phyloP scores from a whole-genome alignment of 768 basidiomycete species.

The Punctularia strigosozonata region DNA sequence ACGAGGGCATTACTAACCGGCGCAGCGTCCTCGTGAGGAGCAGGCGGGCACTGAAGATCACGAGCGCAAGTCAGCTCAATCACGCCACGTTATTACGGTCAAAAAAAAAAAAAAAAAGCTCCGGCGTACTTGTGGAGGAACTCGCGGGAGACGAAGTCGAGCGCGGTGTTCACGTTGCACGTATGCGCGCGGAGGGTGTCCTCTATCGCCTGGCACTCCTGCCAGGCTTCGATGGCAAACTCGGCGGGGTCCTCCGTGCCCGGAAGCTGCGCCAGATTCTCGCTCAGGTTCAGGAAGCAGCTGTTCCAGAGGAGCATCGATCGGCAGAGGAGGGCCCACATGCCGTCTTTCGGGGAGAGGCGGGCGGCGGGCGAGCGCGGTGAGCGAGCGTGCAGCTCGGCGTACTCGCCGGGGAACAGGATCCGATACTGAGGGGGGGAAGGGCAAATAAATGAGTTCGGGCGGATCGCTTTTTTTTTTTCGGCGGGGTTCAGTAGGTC shows the following conservation, averaged over 20 bases:
- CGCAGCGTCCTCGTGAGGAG: conserved; percentile 51
- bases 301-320: conserved; percentile 76
- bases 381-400: conserved; percentile 32
- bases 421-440: conserved; percentile 35
- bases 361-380: conserved; percentile 33
- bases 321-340: conserved; percentile 77
- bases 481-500: conserved; percentile 1
- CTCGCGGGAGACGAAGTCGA: conserved; percentile 58
- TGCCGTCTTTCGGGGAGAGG: conserved; percentile 67
- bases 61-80: conserved; percentile 7
- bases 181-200: conserved; percentile 54
- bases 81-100: conserved; percentile 7
- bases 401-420: conserved; percentile 67
- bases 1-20: conserved; percentile 32
- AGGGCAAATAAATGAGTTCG: background rate
- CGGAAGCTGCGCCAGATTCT: conserved; percentile 24
- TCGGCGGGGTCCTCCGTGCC: conserved; percentile 52
- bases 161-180: conserved; percentile 58
- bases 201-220: conserved; percentile 57
- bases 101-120: conserved; percentile 6
- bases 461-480: too few species aligned
- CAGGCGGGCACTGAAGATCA: conserved; percentile 47
- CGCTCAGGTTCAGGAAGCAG: conserved; percentile 39
- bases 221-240: conserved; percentile 47
- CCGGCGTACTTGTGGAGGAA: conserved; percentile 60